Percentiles rank a stretch among this genome's conserved stretches.
phyloP scores from a whole-genome alignment of 768 basidiomycete genomes.

The Lactarius sp. region DNA sequence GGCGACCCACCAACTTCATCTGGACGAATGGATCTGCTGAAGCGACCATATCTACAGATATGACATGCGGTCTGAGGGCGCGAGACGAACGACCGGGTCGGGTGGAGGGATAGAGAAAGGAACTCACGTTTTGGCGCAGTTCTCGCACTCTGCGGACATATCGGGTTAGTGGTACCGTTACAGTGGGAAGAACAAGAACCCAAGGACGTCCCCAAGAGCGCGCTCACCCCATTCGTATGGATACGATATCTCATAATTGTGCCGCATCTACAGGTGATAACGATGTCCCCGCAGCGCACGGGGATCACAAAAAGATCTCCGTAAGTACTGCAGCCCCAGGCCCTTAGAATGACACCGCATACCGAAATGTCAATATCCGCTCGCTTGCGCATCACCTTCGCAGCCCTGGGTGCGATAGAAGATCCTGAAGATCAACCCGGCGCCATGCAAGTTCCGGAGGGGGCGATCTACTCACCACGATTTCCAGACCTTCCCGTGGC shows the following conservation, averaged over 20 bases:
- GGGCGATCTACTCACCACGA: conserved; percentile 46
- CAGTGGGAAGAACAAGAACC: conserved; percentile 4
- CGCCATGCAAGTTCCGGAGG: background rate
- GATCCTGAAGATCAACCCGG: background rate
- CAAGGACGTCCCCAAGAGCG: background rate
- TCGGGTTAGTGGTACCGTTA: conserved; percentile 13
- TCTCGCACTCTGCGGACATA: conserved; percentile 48
- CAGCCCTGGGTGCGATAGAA: conserved; percentile 50
- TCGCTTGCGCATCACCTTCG: conserved; percentile 59
- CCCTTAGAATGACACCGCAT: conserved; percentile 19
- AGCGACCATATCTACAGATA: conserved; percentile 58
- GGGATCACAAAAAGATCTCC: conserved; percentile 3
- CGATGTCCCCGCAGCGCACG: background rate
- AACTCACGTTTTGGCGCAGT: conserved; percentile 58
- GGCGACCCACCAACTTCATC: conserved; percentile 53
- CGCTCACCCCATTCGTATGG: conserved; percentile 68
- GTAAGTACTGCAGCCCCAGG: background rate
- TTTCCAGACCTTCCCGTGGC: conserved; percentile 70
- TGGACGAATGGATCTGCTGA: conserved; percentile 65
- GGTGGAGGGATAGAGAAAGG: background rate
- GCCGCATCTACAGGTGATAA: conserved; percentile 42
- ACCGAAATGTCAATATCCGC: conserved; percentile 73
- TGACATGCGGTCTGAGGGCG: background rate
- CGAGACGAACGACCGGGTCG: background rate
- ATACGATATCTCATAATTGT: conserved; percentile 72